Conservation (phyloP, 345 rosid genomes). For the Hibiscus tridactylites region DNA sequence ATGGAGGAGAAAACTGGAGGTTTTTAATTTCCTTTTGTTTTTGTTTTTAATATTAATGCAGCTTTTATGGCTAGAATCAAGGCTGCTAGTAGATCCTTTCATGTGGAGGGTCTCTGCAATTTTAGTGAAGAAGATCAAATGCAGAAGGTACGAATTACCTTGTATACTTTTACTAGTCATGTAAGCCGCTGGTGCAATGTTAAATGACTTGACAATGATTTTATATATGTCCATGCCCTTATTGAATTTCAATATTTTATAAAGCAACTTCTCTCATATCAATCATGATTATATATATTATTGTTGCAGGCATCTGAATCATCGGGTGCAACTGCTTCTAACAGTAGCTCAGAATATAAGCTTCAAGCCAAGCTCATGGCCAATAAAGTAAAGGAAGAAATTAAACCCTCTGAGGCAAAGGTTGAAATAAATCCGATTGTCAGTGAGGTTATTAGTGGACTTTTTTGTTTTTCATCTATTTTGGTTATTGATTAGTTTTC, state of each 20-base stretch:
- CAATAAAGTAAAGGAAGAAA: constrained; percentile 14
- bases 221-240: background rate
- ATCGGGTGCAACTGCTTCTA: constrained; percentile 19
- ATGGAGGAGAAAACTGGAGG: background rate
- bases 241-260: background rate
- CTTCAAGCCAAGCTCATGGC: constrained; percentile 12
- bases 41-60: constrained; percentile 20
- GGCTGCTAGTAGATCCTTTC: constrained; percentile 51
- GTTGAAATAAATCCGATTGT: constrained; percentile 12
- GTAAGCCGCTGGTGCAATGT: background rate
- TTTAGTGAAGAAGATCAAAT: constrained; percentile 55
- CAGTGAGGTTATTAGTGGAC: constrained; percentile 16
- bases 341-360: constrained; percentile 18
- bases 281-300: constrained; percentile 1
- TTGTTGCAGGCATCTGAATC: constrained; percentile 35
- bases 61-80: constrained; percentile 82
- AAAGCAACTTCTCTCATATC: background rate
- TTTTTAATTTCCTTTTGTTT: background rate
- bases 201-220: too few relatives aligned
- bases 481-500: background rate
- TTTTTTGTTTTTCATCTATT: background rate
- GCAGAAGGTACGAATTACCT: constrained; percentile 36
- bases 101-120: constrained; percentile 65
- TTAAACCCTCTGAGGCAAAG: constrained; percentile 6
- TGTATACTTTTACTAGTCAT: too few relatives aligned